Evolutionary conservation across 306 rosid species (phyloP).

Genomic region (Boehmeria nivea): DNA sequence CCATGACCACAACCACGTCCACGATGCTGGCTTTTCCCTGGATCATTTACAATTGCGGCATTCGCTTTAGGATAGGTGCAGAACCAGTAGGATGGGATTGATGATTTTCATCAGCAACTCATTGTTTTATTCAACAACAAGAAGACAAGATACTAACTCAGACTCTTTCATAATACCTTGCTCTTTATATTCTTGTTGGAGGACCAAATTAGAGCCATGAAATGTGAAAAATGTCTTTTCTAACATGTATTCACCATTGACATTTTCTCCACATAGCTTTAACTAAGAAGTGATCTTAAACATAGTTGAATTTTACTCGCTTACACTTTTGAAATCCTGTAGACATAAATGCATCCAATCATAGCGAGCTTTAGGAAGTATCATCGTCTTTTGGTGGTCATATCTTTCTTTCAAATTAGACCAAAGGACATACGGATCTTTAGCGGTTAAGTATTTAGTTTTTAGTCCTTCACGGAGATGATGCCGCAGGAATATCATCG

Average conservation of each 20-base stretch:
- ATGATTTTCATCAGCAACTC: constrained; percentile 1
- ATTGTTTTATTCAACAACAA: not conserved
- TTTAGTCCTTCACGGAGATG: not conserved
- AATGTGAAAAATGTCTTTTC: not conserved
- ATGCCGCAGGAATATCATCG: not conserved
- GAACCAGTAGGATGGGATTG: not conserved
- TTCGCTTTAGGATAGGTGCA: not conserved
- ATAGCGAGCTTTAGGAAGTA: not conserved
- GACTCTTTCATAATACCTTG: not conserved
- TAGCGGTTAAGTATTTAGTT: not conserved
- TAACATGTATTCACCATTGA: not conserved
- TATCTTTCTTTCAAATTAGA: no score
- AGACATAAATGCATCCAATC: not conserved
- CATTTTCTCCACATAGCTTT: not conserved
- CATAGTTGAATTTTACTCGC: not conserved
- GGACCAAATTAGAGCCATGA: not conserved
- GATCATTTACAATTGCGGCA: not conserved
- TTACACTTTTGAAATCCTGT: not conserved
- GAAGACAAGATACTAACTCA: not conserved
- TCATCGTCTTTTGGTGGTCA: not conserved
- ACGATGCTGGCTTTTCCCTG: not conserved
- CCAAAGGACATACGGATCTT: not conserved
- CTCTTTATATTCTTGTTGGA: not conserved
- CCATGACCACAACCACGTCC: not conserved
- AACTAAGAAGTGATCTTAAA: not conserved